Base-by-base conservation (phyloP, 257 asterid genomes). In the Leonotis leonurus region DNA sequence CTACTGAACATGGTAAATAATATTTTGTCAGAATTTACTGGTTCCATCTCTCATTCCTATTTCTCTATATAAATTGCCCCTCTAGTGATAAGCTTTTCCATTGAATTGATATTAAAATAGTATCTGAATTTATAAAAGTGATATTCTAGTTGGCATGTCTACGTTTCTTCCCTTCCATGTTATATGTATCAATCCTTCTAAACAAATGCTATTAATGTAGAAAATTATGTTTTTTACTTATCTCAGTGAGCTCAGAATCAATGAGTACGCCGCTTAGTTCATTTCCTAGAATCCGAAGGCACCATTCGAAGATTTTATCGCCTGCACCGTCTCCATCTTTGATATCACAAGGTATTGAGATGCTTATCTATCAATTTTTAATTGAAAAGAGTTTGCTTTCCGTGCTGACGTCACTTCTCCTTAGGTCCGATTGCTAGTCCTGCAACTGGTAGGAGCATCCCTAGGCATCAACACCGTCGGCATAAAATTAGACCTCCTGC, bases 281-380 rank as follows among this genome's bases (percentile, higher is more conserved):
- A 39, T 66, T 71, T 56, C 52, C 70, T 48, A 59, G 75, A 41
- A 70, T 71, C 33, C 62, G 64, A 40, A 72, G 77, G 73, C 73
- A 35, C 70, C 81, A 27, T 72, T 59, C 69, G 63, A 84, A 75
- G 58, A 62, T 62, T 56, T 78, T 70, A 41, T 60, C 81, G 30
- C 62, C 73, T 65, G 90, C 79, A 61, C 89, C 90, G 6, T 83
- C 87, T 69, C 83, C 82, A 51, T 61, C 93, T 56, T 81, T 85
- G 13, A 61, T 63, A 52, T 65, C 84, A 62, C 84, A 72, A 81
- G 92, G 98, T 88, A 79, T 44, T 40, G 55, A 7, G 45, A 29
- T 58, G 67, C 37, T 67, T 52, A 24, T 61, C 21, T 39, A 24
- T 33, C 26, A 36, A 61, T 43, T 26, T 27, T 36, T 69, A 17